phyloP scores from a whole-genome alignment of 2,329 filamentous ascomycete species.

The Pseudogymnoascus destructans region DNA sequence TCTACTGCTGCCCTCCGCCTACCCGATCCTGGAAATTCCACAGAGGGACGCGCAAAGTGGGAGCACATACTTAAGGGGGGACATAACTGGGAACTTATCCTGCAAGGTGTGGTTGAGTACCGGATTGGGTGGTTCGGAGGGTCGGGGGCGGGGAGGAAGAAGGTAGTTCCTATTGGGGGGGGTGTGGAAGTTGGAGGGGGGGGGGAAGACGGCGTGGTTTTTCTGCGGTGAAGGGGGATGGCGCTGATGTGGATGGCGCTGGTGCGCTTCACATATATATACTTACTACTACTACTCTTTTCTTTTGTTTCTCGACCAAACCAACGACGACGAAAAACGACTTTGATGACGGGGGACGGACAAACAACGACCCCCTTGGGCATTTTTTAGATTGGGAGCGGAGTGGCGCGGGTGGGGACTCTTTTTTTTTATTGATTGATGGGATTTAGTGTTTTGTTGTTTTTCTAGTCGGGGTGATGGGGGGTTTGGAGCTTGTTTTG shows the following conservation, averaged over 20 bases:
- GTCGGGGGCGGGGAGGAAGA: neutral
- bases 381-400: neutral
- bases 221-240: neutral
- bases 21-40: conserved; percentile 72
- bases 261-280: neutral
- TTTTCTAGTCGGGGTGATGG: neutral
- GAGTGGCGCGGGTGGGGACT: neutral
- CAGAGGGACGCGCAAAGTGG: conserved; percentile 78
- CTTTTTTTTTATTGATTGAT: neutral
- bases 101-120: conserved; percentile 85
- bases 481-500: neutral
- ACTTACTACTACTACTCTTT: neutral
- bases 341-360: neutral
- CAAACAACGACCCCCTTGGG: neutral
- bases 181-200: neutral
- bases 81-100: conserved; percentile 84
- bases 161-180: neutral
- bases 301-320: neutral
- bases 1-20: conserved; percentile 79
- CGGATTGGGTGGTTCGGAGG: conserved; percentile 32
- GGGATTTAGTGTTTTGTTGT: neutral
- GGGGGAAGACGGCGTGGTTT: neutral
- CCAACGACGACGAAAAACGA: neutral
- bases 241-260: neutral
- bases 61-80: conserved; percentile 60